Evolutionary conservation across 164 flowering plant species (phyloP), one percentile per base, ranked within the genome.

Genomic region (Vitis rupestris): DNA sequence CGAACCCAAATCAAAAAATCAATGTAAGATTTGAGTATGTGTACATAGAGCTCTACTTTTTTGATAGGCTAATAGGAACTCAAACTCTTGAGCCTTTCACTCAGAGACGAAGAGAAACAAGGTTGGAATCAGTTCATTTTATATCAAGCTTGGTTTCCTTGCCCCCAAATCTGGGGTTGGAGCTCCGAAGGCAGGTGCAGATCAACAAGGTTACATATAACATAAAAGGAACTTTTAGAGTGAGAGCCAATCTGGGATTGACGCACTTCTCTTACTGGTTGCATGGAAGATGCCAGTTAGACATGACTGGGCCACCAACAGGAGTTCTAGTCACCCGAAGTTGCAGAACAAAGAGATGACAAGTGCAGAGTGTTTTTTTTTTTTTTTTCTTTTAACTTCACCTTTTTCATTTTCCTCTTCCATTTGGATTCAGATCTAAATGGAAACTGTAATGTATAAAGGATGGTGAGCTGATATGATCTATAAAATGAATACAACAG

Each of bases 281-380:
- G 77, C 84, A 86, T 68, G 76, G 82, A 4, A 77, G 85, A 67
- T 93, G 98, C 81, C 82, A 77, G 77, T 61, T 91, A 64, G 85
- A 79, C 79, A 83, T 93, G 85, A 87, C 91, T 15, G 84, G 89
- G 50, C 97, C 98, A 15, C 97, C 98, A 47, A 79, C 73, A 29
- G 94, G 97, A n/a, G 74, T 80, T 30, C 80, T 93, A 13, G 72
- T 87, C 15, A 70, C 86, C 16, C 82, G 84, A 44, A 77, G 76
- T 57, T 93, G 98, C 84, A 79, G 55, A 59, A 88, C 89, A 11
- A 89, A 75, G 77, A 82, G 87, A 77, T 88, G 75, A 83, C 44
- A 70, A 51, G 57, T 23, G 9, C 47, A 70, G 31, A 56, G n/a
- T 44, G n/a, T 8, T 16, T 44, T 59, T 13, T 62, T 44, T 59